Evolutionary conservation across 2,329 filamentous ascomycete genomes (phyloP).

Genomic region (Diaporthe humulicola): DNA sequence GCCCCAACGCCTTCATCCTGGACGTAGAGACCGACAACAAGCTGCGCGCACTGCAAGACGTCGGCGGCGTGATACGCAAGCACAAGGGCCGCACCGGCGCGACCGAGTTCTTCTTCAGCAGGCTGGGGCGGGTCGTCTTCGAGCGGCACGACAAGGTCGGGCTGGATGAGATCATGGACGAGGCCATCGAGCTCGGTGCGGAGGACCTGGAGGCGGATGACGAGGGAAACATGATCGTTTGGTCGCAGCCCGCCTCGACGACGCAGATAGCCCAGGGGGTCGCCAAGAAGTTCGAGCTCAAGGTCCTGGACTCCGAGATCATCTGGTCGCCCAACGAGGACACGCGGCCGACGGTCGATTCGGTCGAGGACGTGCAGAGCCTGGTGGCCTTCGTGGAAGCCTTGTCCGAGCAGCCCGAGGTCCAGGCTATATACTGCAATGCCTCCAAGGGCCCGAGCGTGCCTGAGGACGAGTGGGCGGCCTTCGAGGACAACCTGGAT

Average conservation of each 20-base stretch:
- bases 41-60: constrained; percentile 77
- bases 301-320: constrained; percentile 82
- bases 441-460: constrained; percentile 61
- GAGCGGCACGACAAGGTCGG: constrained; percentile 65
- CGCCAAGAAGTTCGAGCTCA: constrained; percentile 72
- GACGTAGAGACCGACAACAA: constrained; percentile 90
- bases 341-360: constrained; percentile 75
- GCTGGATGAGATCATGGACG: constrained; percentile 82
- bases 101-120: constrained; percentile 87
- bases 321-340: constrained; percentile 89
- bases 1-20: constrained; percentile 83
- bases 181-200: constrained; percentile 87
- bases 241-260: constrained; percentile 76
- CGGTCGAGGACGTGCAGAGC: constrained; percentile 65
- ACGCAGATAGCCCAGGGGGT: constrained; percentile 74
- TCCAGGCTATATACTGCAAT: constrained; percentile 87
- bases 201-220: constrained; percentile 78
- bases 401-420: constrained; percentile 76
- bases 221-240: constrained; percentile 79
- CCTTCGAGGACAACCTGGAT: constrained; percentile 66
- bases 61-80: constrained; percentile 79
- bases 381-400: constrained; percentile 72
- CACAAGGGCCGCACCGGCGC: constrained; percentile 78
- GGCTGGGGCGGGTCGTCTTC: constrained; percentile 81
- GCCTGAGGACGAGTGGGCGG: constrained; percentile 66